Conservation (phyloP, 2,329 filamentous ascomycete genomes). For the Alternaria brassicicola region DNA sequence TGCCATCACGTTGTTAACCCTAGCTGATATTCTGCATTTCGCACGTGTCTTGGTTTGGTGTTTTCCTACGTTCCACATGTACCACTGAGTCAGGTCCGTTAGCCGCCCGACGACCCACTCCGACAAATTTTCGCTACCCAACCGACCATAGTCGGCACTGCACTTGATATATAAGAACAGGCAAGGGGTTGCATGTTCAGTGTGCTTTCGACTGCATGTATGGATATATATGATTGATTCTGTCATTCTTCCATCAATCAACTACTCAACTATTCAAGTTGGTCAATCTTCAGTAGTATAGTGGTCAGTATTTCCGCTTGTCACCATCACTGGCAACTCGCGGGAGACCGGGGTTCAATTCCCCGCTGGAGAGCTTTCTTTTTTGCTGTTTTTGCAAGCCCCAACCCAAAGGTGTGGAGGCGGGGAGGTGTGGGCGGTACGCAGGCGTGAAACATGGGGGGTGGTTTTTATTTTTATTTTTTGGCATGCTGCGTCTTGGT, state of each 20-base stretch:
- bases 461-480: no score
- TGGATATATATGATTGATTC: background rate
- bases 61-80: background rate
- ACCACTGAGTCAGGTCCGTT: background rate
- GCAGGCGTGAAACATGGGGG: no score
- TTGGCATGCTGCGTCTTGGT: background rate
- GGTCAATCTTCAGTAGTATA: constrained; percentile 3
- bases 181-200: no score
- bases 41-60: no score
- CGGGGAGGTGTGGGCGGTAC: background rate
- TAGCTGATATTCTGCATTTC: no score
- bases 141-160: background rate
- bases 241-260: background rate
- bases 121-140: background rate
- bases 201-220: no score
- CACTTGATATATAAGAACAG: no score
- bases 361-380: background rate
- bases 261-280: background rate
- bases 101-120: background rate
- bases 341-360: constrained; percentile 3
- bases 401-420: no score
- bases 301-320: constrained; percentile 5
- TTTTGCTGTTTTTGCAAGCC: background rate
- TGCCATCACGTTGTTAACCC: no score
- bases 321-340: background rate